Conservation (phyloP, 2,329 filamentous ascomycete species). For the Rhynchosporium secalis region DNA sequence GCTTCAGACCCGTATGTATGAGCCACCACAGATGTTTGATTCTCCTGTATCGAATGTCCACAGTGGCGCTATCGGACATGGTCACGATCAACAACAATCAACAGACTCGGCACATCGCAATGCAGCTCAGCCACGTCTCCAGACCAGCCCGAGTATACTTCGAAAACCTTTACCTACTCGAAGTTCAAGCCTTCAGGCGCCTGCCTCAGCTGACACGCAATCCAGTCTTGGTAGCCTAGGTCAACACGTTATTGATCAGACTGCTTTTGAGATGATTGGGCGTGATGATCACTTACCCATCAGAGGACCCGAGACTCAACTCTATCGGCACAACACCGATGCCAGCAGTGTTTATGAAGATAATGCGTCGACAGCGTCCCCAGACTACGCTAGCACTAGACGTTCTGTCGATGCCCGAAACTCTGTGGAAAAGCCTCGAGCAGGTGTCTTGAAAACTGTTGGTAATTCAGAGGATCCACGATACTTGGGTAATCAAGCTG, state of each 20-base stretch:
- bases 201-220: slow-evolving; percentile 42
- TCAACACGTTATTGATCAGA: slow-evolving; percentile 48
- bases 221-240: slow-evolving; percentile 45
- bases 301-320: slow-evolving; percentile 28
- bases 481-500: slow-evolving; percentile 44
- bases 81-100: slow-evolving; percentile 28
- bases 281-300: slow-evolving; percentile 22
- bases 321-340: slow-evolving; percentile 40
- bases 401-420: slow-evolving; percentile 42
- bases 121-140: slow-evolving; percentile 35
- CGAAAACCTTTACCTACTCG: slow-evolving; percentile 55
- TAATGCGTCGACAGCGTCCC: slow-evolving; percentile 61
- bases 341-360: slow-evolving; percentile 59
- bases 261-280: slow-evolving; percentile 47
- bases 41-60: slow-evolving; percentile 18
- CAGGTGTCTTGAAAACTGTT: slow-evolving; percentile 78
- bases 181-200: slow-evolving; percentile 41
- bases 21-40: slow-evolving; percentile 24
- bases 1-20: slow-evolving; percentile 25
- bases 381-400: slow-evolving; percentile 72
- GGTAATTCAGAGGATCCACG: slow-evolving; percentile 45
- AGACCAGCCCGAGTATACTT: slow-evolving; percentile 47
- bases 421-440: slow-evolving; percentile 66
- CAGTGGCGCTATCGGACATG: slow-evolving; percentile 10
- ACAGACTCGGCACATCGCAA: slow-evolving; percentile 30